Evolutionary conservation across 495 filamentous ascomycete genomes (phyloP), one percentile per base, ranked within the genome.

Genomic region (Tuber aestivum): DNA sequence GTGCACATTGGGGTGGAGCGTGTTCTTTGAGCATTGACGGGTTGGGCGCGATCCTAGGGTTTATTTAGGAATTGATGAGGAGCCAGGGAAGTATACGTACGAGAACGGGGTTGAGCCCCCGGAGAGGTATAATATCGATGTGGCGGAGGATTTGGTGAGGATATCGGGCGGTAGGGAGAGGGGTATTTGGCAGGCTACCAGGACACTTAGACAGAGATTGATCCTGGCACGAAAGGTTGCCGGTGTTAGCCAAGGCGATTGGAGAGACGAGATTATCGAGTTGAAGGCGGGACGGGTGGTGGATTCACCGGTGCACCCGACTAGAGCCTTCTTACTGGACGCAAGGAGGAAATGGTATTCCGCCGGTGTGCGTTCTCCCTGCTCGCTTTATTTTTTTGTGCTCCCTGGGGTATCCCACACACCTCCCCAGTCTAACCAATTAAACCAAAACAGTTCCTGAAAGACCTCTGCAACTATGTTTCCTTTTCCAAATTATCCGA

Each of bases 281-380:
- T 76, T 88, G 23, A 81, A 80, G 10, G 38, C 81, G 1, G 86
- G 86, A 20, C 78, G 72, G 21, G 74, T 83, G 23, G 61, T 77
- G 4, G 88, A 89, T 78, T 83, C 84, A 0, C 88, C 88, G 0
- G 86, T 87, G 27, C 87, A 85, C 73, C 75, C 84, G 5, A 87
- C 85, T 1, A 80, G 88, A 70, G 88, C 87, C 2, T 89, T 86
- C 71, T 83, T 89, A 84, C 81, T 89, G 0, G 88, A 89, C 74
- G 87, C 87, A 2, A 87, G 88, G 20, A 84, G 88, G 21, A 89
- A 89, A 75, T 89, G 87, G 87, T 89, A 89, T 77, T 82, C 86
- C 1, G 81, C 85, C 23, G 79, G 79, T 65, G 78, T 79, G 44
- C 48, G 78, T 78, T 2, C 27, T 37, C n/a, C 27, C 27, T 20